phyloP scores from a whole-genome alignment of 192 early-diverging fungal species.

The Piromyces sp. region DNA sequence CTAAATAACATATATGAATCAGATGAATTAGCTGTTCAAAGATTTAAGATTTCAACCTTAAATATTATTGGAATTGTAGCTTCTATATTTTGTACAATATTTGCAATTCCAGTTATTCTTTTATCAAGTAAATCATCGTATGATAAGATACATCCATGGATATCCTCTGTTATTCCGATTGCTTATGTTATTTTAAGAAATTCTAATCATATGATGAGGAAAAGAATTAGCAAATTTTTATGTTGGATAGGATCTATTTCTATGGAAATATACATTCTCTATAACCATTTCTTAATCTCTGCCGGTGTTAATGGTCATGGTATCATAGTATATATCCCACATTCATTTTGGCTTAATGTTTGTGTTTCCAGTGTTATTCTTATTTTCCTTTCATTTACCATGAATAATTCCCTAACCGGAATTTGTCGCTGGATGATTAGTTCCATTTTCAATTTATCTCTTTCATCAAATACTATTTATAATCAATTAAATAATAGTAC shows the following conservation, averaged over 20 bases:
- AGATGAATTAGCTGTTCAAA: background rate
- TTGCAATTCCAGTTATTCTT: background rate
- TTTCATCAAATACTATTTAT: background rate
- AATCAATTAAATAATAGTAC: background rate
- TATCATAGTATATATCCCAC: background rate
- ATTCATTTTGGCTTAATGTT: background rate
- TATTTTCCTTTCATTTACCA: background rate
- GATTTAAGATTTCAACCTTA: background rate
- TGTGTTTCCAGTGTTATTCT: background rate
- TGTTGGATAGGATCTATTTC: background rate
- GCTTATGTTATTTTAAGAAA: background rate
- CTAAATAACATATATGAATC: background rate
- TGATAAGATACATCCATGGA: background rate
- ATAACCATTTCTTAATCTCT: background rate
- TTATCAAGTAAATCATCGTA: background rate
- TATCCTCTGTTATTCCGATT: background rate
- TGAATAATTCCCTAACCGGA: background rate
- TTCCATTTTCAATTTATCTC: background rate
- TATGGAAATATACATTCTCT: background rate
- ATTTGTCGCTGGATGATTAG: background rate
- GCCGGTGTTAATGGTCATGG: background rate
- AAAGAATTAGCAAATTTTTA: background rate
- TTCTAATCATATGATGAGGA: background rate
- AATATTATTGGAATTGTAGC: background rate
- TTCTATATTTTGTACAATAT: background rate